These are phyloP conservation scores for Triticum monococcum DNA, from an alignment of 176 grass and related monocot genomes.

Conservation along the genomic window DNA sequence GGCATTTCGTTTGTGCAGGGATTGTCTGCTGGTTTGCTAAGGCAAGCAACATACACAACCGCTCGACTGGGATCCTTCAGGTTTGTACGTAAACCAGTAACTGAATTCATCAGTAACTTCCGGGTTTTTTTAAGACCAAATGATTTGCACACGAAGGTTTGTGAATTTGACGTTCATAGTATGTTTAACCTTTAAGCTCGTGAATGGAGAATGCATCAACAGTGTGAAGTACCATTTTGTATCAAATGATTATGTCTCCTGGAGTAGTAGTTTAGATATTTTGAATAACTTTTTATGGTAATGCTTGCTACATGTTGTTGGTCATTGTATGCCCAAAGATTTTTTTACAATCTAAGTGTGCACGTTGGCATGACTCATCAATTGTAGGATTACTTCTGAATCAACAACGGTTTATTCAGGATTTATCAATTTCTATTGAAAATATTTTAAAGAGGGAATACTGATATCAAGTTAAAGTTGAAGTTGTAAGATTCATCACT, in stretches of 20 bases:
- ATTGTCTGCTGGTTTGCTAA: constrained; percentile 84
- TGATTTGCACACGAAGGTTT: neutral
- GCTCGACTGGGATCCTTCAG: constrained; percentile 84
- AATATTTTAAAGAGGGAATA: neutral
- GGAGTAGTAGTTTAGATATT: neutral
- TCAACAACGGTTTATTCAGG: neutral
- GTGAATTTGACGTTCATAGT: neutral
- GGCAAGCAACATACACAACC: constrained; percentile 88
- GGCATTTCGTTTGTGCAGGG: constrained; percentile 49
- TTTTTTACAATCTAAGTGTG: constrained; percentile 2
- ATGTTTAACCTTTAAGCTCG: neutral
- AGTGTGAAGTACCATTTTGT: neutral
- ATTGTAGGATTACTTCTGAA: neutral
- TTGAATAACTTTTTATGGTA: neutral
- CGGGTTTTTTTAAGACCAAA: neutral
- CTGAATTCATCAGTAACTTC: neutral
- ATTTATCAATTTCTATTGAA: neutral
- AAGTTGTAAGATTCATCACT: neutral
- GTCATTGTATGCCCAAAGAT: neutral
- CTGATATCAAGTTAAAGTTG: constrained; percentile 3
- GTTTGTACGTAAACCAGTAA: constrained; percentile 27
- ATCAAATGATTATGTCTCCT: neutral
- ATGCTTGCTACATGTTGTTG: neutral
- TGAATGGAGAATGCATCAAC: constrained; percentile 8
- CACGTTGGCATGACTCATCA: neutral